A percentile compares a stretch with the other conserved stretches of the same genome.
phyloP scores from a whole-genome alignment of 305 asterid genomes.

The Fraxinus paxiana region DNA sequence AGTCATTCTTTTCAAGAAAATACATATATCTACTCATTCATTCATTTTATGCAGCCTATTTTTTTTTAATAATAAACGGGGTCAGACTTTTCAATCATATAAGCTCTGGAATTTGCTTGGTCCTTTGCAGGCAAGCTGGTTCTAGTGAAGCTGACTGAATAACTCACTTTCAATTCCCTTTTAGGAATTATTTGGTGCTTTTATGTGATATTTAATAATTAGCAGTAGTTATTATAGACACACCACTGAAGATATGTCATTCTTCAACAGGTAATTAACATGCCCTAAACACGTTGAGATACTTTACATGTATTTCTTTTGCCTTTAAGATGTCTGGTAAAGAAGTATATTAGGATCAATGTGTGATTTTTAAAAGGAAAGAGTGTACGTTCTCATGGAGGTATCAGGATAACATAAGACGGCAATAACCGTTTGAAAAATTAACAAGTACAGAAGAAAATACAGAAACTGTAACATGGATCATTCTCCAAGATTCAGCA shows the following conservation, averaged over 20 bases:
- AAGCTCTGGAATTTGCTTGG: neutral
- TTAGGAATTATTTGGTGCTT: neutral
- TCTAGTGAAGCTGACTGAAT: neutral
- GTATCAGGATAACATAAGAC: neutral
- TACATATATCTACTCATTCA: neutral
- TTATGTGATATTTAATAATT: neutral
- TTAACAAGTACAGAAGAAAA: neutral
- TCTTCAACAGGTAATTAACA: neutral
- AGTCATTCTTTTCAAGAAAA: neutral
- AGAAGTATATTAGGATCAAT: neutral
- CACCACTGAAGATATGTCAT: neutral
- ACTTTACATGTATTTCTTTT: neutral
- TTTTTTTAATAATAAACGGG: neutral
- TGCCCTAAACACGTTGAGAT: neutral
- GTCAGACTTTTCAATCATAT: neutral
- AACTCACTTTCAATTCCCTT: neutral
- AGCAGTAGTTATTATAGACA: neutral
- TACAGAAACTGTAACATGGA: neutral
- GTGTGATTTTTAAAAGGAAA: neutral
- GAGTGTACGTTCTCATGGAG: neutral
- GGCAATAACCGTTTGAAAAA: neutral
- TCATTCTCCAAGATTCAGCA: neutral
- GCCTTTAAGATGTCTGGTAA: neutral
- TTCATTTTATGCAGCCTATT: neutral
- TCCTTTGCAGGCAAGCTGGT: neutral